These are phyloP conservation scores for Metschnikowia cubensis DNA, from an alignment of 805 yeast species.

Conservation along the genomic window DNA sequence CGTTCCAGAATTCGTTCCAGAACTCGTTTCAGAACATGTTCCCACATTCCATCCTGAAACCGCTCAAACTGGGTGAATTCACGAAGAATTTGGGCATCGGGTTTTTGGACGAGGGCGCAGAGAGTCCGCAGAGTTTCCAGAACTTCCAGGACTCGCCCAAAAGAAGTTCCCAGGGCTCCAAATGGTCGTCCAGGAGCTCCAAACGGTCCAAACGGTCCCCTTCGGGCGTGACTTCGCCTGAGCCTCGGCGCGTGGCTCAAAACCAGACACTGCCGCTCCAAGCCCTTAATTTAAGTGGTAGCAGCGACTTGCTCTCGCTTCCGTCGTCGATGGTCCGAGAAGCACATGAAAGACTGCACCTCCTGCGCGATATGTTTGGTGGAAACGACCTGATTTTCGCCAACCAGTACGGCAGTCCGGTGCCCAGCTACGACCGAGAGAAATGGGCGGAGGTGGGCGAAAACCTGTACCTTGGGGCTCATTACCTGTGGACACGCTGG, in stretches of 20 bases:
- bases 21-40: not conserved
- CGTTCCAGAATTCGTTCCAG: not conserved
- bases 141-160: too few species aligned
- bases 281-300: not conserved
- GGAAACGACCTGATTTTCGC: not conserved
- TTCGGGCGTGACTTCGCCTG: not conserved
- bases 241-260: not conserved
- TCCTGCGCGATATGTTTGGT: conserved; percentile 7
- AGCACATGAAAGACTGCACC: conserved; percentile 5
- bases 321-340: conserved; percentile 14
- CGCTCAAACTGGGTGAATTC: too few species aligned
- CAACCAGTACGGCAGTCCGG: not conserved
- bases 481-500: conserved; percentile 20
- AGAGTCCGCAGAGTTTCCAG: too few species aligned
- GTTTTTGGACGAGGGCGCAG: too few species aligned
- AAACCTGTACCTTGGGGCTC: not conserved
- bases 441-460: not conserved
- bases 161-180: not conserved
- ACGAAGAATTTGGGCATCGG: too few species aligned
- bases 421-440: not conserved
- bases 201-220: not conserved
- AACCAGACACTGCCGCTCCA: conserved; percentile 1
- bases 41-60: too few species aligned
- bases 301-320: conserved; percentile 4
- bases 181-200: too few species aligned